A percentile compares a stretch with the other conserved stretches of the same genome.
These are phyloP conservation scores for Russula compacta DNA, from an alignment of 768 basidiomycete genomes.

Conservation along the genomic window DNA sequence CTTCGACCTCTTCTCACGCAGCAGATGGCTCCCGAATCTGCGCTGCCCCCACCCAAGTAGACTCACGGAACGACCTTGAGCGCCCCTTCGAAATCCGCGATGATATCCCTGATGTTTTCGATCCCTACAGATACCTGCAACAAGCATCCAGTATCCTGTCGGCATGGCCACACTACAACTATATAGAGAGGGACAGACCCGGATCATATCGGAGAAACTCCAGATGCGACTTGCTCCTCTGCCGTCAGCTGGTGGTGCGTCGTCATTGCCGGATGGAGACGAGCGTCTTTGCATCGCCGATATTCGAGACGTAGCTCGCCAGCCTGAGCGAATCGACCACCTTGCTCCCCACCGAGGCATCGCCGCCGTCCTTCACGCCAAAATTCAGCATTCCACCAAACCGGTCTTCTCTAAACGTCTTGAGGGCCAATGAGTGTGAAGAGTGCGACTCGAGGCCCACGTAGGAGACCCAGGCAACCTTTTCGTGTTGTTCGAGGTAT, in stretches of 20 bases:
- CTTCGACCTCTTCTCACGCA: not conserved
- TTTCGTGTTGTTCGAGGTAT: conserved; percentile 52
- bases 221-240: conserved; percentile 53
- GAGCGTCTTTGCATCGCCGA: conserved; percentile 72
- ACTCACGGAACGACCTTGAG: conserved; percentile 25
- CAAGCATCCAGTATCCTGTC: not conserved
- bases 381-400: conserved; percentile 75
- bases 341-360: conserved; percentile 38
- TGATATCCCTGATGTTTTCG: conserved; percentile 36
- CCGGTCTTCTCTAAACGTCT: conserved; percentile 42
- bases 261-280: conserved; percentile 69
- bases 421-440: conserved; percentile 49
- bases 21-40: not conserved
- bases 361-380: conserved; percentile 59
- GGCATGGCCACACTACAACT: not conserved
- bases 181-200: conserved; percentile 34
- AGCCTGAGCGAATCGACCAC: conserved; percentile 65
- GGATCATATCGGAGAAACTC: conserved; percentile 71
- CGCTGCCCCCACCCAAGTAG: not conserved
- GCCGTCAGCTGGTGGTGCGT: conserved; percentile 62
- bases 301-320: conserved; percentile 65
- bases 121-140: conserved; percentile 35
- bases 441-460: conserved; percentile 57
- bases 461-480: conserved; percentile 72
- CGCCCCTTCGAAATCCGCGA: conserved; percentile 34